Evolutionary conservation across 495 filamentous ascomycete species (phyloP), one percentile per base, ranked within the genome.

Genomic region (Polyplosphaeria fusca): DNA sequence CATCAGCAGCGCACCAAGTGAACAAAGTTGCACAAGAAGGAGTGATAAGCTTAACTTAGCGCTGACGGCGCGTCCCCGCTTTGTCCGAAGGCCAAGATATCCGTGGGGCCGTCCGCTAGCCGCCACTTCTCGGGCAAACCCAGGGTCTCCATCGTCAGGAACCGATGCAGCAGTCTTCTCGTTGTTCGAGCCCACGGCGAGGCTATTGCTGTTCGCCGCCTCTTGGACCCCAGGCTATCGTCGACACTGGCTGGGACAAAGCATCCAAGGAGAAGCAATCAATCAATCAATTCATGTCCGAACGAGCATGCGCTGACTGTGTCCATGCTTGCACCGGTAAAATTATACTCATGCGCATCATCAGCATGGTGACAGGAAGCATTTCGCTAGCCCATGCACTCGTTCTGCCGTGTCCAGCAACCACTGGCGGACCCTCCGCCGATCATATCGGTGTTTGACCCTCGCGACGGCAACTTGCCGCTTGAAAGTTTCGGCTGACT

Each of bases 21-120:
- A 35, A 35, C 7, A 35, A 35, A 14, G 14, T 35, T 35, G 7
- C 30, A 35, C 30, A 35, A 14, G 14, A 7, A 35, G 43, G 22
- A 18, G 5, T 26, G 43, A 46, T 46, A 46, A 46, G 43, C 43
- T 46, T 46, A 23, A 24, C 26, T 46, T 42, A 42, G 43, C 43
- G 43, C 9, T 19, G 18, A 42, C 22, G 43, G 43, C 43, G 43
- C 53, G 44, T 56, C 53, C 53, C 53, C 53, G 53, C 53, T 41
- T 49, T 57, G 22, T 57, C 53, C 53, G 53, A 57, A 38, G 44
- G 2, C n/a, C n/a, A n/a, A n/a, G n/a, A 46, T 9, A 46, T 18
- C 37, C 49, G 49, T 42, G 37, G 53, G 22, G 22, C 52, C 12
- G 25, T n/a, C n/a, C 53, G 41, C 44, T 57, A 45, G 45, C 48